A percentile compares a stretch with the other conserved stretches of the same genome.
Conservation (phyloP, 1,139 yeast genomes). For the Geotrichum restrictum region DNA sequence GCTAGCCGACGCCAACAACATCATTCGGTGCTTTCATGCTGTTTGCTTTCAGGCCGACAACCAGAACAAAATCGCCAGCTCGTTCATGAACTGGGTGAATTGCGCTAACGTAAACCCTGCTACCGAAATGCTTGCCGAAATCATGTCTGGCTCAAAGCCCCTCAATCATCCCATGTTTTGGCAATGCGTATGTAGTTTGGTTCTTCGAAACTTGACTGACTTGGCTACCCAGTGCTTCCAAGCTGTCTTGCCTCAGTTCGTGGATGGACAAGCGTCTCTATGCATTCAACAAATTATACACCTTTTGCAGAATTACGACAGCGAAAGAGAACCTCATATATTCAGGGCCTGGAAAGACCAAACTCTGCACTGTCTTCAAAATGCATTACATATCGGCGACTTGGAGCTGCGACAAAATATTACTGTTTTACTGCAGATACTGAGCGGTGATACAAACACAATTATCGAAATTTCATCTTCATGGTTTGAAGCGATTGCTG, state of each 20-base stretch:
- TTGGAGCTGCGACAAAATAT: conserved; percentile 22
- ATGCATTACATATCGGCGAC: conserved; percentile 16
- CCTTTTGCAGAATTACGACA: conserved; percentile 27
- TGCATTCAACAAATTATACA: conserved; percentile 25
- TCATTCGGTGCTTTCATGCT: conserved; percentile 27
- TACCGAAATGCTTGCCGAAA: conserved; percentile 24
- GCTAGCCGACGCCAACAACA: conserved; percentile 26
- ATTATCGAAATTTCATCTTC: conserved; percentile 48
- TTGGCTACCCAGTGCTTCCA: conserved; percentile 38
- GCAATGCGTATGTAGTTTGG: conserved; percentile 55
- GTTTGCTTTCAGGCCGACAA: conserved; percentile 25
- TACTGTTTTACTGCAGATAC: conserved; percentile 23
- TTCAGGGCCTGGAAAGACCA: conserved; percentile 31
- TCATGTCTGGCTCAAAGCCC: conserved; percentile 43
- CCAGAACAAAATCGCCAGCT: conserved; percentile 23
- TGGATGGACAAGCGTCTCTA: conserved; percentile 23
- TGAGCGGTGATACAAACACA: conserved; percentile 52
- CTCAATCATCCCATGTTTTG: conserved; percentile 59
- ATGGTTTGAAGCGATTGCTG: conserved; percentile 72
- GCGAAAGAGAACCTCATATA: conserved; percentile 20
- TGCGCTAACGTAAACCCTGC: conserved; percentile 26
- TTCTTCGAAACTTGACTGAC: conserved; percentile 62
- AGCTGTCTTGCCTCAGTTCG: conserved; percentile 16
- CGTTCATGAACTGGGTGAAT: conserved; percentile 30
- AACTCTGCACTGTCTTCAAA: conserved; percentile 21